Evolutionary conservation across 306 rosid species (phyloP), one percentile per base, ranked within the genome.

Genomic region (Glycyrrhiza uralensis): DNA sequence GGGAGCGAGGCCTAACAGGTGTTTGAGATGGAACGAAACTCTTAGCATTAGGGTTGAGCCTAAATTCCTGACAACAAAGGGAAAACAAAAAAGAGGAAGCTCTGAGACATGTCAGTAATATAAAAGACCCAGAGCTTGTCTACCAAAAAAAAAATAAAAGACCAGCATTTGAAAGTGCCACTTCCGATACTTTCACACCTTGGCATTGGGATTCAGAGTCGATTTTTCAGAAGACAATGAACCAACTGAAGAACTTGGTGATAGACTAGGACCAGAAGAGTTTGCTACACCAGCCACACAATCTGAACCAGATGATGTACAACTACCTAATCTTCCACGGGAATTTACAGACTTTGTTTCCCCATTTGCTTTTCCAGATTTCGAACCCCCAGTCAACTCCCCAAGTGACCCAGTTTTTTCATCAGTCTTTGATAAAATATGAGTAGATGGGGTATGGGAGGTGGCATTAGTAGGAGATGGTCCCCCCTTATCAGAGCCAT

Each of bases 1-100:
- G 99, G 66, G 99, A 91, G 17, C 80, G 92, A 55, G 91, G 89
- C 87, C 99, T 87, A 67, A 83, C 88, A 46, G 93, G 90, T 24
- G 85, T 8, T 78, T 80, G 92, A 42, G 90, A 83, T 57, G 99
- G 99, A 41, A 83, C 11, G 33, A 89, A 94, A 83, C 92, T 91
- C 93, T 89, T 94, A 6, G 99, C 99, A 82, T 91, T 84, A 32
- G 99, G 97, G 78, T 94, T 94, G 82, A 91, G 84, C 82, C 74
- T 94, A 80, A 94, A 94, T 71, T 94, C 99, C 99, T 94, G 77
- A 77, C 12, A 75, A 41, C 19, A 19, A 60, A 18, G 11, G 26
- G 62, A 22, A 58, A 57, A 4, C 14, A 11, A 8, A 63, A 66
- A 30, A 54, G 26, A 46, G 28, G 18, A 41, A 46, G 46, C 26